Evolutionary conservation across 2,329 filamentous ascomycete species (phyloP).

Genomic region (Harringtonia lauricola): DNA sequence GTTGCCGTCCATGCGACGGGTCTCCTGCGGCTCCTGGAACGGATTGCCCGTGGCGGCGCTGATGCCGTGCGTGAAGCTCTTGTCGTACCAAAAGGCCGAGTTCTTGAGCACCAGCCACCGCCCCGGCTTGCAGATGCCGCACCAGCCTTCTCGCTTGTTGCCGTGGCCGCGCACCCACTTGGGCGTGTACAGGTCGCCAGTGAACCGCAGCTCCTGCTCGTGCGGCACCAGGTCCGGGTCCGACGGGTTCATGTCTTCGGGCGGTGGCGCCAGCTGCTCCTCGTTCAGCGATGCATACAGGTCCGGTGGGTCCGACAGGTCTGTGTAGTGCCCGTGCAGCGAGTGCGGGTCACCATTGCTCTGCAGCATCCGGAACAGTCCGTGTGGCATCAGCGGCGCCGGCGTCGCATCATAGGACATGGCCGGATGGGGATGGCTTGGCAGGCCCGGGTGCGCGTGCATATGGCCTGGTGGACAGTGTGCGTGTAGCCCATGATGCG

Average conservation of each 20-base stretch:
- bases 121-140: constrained; percentile 76
- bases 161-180: constrained; percentile 77
- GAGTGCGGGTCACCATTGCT: constrained; percentile 62
- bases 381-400: constrained; percentile 56
- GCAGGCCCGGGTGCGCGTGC: constrained; percentile 16
- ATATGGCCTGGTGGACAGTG: neutral
- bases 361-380: constrained; percentile 61
- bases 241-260: constrained; percentile 70
- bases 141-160: constrained; percentile 84
- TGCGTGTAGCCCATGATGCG: no score
- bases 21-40: constrained; percentile 68
- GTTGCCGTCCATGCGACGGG: constrained; percentile 66
- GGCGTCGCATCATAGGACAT: constrained; percentile 43
- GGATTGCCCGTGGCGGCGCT: constrained; percentile 69
- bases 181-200: constrained; percentile 73
- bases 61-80: constrained; percentile 80
- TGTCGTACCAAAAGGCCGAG: constrained; percentile 88
- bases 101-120: constrained; percentile 84
- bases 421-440: constrained; percentile 21
- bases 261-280: constrained; percentile 61
- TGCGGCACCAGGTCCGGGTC: constrained; percentile 67
- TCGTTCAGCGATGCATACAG: constrained; percentile 65
- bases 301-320: constrained; percentile 65
- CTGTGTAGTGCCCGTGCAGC: constrained; percentile 58
- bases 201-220: constrained; percentile 69